Evolutionary conservation across 2,329 filamentous ascomycete species (phyloP), one percentile per base, ranked within the genome.

Genomic region (Fusarium sterilihyphosum): DNA sequence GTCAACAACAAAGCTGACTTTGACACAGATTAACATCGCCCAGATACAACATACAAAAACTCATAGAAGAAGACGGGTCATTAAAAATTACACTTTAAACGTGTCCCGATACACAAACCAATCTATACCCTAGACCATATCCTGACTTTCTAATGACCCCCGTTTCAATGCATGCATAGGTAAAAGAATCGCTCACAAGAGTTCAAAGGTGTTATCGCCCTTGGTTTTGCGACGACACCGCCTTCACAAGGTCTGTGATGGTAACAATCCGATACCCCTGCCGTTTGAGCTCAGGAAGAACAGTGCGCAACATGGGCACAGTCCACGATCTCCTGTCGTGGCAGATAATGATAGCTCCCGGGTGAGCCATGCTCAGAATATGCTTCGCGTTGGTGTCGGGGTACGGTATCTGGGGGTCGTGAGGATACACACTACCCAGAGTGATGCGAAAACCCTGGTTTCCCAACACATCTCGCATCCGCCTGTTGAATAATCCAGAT

Each of bases 321-420:
- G 94, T 97, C 93, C 95, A 97, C n/a, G 87, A 85, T 78, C 95
- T 87, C 74, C 94, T 83, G 84, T 98, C 95, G 84, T 98, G 95
- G 79, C 94, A 95, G 59, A 98, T 92, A 70, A 98, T 91, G 65
- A 98, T 92, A 35, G 89, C 92, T 1, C 95, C 95, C 0, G 93
- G 91, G 53, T 89, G 86, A 41, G 92, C 86, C 92, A 95, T 94
- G 83, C 93, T 94, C 76, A 97, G 82, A 8, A 97, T 89, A 84
- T 97, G 94, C 74, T 85, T 86, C 13, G 93, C 92, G 82, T 98
- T 98, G 60, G 95, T 75, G 73, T 85, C 84, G 75, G 90, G 88
- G 78, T 89, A 92, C 16, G 86, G 86, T 66, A 98, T 92, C 86
- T 97, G 94, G n/a, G 95, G 91, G 83, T 98, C 95, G 84, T 97